These are phyloP conservation scores for Akanthomyces lecanii DNA, from an alignment of 2,329 filamentous ascomycete genomes.

Conservation along the genomic window DNA sequence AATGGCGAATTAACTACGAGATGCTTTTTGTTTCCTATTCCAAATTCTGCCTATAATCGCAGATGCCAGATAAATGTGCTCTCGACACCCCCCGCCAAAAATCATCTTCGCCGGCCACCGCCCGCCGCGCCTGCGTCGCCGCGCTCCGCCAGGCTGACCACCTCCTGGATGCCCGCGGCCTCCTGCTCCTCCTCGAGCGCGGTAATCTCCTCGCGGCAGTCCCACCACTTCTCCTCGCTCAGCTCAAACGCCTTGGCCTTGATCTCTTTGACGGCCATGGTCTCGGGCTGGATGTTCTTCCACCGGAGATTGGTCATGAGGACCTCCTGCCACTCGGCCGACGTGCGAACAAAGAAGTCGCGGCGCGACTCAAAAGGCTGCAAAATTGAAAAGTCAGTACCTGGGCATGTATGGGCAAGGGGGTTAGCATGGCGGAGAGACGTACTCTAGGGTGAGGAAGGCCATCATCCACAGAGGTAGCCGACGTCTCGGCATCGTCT, in stretches of 20 bases:
- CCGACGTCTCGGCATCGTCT: conserved; percentile 44
- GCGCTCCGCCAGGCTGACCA: conserved; percentile 79
- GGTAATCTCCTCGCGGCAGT: conserved; percentile 88
- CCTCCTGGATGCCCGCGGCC: conserved; percentile 88
- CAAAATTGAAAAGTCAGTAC: too few relatives aligned
- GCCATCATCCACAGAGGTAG: conserved; percentile 63
- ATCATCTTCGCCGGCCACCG: conserved; percentile 30
- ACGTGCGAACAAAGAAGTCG: conserved; percentile 88
- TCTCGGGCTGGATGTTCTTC: conserved; percentile 62
- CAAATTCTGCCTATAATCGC: too few relatives aligned
- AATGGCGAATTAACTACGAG: too few relatives aligned
- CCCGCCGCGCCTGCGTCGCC: conserved; percentile 46
- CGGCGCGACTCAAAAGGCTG: conserved; percentile 84
- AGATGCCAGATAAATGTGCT: too few relatives aligned
- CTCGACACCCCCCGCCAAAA: background rate
- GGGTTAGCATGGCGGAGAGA: conserved; percentile 1
- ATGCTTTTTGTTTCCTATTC: too few relatives aligned
- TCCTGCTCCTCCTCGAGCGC: conserved; percentile 94
- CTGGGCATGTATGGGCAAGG: too few relatives aligned
- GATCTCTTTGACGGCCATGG: conserved; percentile 80
- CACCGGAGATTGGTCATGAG: conserved; percentile 71
- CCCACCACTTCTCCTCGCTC: conserved; percentile 98
- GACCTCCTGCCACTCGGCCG: conserved; percentile 84
- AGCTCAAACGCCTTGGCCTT: conserved; percentile 85
- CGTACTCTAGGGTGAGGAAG: conserved; percentile 64